A percentile compares a stretch with the other conserved stretches of the same genome.
Conservation (phyloP, 176 grass and related monocot genomes). For the Oryza punctata region DNA sequence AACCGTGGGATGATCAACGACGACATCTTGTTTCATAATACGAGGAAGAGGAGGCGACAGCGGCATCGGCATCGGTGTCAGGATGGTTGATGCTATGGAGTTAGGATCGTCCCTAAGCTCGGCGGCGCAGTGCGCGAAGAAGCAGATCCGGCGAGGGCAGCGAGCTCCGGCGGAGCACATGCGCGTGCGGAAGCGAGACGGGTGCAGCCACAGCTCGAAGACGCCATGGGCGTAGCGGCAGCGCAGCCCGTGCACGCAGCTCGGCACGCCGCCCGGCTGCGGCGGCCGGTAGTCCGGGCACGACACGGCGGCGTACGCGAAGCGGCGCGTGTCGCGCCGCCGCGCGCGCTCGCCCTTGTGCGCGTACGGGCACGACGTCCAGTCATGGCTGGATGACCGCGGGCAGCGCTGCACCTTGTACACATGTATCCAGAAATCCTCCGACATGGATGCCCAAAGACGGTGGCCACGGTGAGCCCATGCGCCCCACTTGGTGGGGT, state of each 20-base stretch:
- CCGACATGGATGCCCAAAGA: slow-evolving; percentile 41
- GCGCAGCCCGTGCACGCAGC: slow-evolving; percentile 3
- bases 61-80: neutral
- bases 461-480: slow-evolving; percentile 39
- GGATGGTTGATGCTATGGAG: neutral
- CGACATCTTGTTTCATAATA: neutral
- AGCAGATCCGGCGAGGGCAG: slow-evolving; percentile 49
- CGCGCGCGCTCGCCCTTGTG: slow-evolving; percentile 58
- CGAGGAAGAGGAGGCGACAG: neutral
- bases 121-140: slow-evolving; percentile 45
- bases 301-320: slow-evolving; percentile 32
- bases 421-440: slow-evolving; percentile 64
- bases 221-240: slow-evolving; percentile 54
- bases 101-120: slow-evolving; percentile 30
- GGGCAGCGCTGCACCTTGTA: slow-evolving; percentile 67
- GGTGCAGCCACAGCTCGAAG: slow-evolving; percentile 67
- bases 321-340: slow-evolving; percentile 49
- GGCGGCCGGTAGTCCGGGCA: slow-evolving; percentile 44
- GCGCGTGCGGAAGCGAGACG: slow-evolving; percentile 42
- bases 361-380: slow-evolving; percentile 59
- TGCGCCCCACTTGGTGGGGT: neutral
- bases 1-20: too few species aligned
- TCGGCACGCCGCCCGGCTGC: neutral
- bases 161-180: slow-evolving; percentile 31
- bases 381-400: slow-evolving; percentile 37